These are phyloP conservation scores for Taxillus chinensis DNA, from an alignment of 164 flowering plant genomes.

Conservation along the genomic window DNA sequence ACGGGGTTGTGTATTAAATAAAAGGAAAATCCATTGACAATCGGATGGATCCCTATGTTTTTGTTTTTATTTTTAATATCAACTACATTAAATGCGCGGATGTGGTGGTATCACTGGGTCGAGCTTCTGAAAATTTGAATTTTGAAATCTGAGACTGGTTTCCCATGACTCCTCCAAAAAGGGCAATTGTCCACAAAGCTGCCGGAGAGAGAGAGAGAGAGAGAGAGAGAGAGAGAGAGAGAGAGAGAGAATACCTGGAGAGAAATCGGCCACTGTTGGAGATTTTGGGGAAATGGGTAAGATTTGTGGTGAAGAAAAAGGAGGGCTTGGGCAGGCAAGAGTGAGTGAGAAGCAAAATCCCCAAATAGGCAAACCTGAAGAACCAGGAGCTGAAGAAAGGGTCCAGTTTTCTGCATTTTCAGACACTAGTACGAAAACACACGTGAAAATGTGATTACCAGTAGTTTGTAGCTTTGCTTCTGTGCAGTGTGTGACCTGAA, in stretches of 20 bases:
- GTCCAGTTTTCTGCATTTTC: constrained; percentile 10
- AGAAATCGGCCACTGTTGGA: constrained; percentile 27
- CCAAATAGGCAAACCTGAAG: constrained; percentile 15
- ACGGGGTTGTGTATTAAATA: not conserved
- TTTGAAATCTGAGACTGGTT: constrained; percentile 4
- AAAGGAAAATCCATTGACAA: too few relatives aligned
- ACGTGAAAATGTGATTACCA: not conserved
- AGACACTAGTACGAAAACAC: not conserved
- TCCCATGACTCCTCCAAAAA: not conserved
- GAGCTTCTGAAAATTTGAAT: constrained; percentile 5
- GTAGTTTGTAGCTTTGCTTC: not conserved
- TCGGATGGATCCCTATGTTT: too few relatives aligned
- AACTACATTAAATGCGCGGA: constrained; percentile 8
- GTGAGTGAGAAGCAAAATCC: constrained; percentile 5
- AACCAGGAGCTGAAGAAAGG: constrained; percentile 13
- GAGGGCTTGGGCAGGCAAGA: constrained; percentile 17
- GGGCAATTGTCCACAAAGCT: too few relatives aligned
- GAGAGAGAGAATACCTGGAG: constrained; percentile 33
- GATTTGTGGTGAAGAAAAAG: constrained; percentile 13
- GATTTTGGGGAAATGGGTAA: constrained; percentile 20
- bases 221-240: not conserved
- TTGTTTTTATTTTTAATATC: too few relatives aligned
- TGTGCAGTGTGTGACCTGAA: too few relatives aligned
- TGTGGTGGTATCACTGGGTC: not conserved
- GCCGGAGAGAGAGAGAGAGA: not conserved